phyloP scores from a whole-genome alignment of 345 rosid genomes.

The Pistacia integerrima region DNA sequence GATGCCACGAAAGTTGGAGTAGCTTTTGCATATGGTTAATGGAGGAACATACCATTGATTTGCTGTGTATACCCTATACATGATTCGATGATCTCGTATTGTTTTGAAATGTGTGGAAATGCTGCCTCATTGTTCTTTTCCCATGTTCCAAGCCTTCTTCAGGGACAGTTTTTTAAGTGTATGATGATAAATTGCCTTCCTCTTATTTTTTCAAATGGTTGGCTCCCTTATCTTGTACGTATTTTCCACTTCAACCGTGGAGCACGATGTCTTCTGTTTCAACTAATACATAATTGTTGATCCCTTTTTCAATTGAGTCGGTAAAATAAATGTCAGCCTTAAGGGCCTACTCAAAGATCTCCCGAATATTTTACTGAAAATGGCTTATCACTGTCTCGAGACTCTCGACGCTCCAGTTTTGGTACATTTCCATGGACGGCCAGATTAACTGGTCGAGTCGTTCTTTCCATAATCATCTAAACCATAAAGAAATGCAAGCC shows the following conservation, averaged over 20 bases:
- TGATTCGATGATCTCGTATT: slow-evolving; percentile 10
- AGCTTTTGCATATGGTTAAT: slow-evolving; percentile 32
- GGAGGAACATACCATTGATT: slow-evolving; percentile 12
- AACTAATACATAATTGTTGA: neutral
- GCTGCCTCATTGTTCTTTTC: slow-evolving; percentile 14
- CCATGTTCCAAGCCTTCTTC: neutral
- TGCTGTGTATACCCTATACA: slow-evolving; percentile 21
- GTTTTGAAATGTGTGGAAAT: slow-evolving; percentile 26
- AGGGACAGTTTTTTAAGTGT: neutral
- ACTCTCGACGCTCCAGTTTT: too few species aligned
- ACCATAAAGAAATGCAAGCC: too few species aligned
- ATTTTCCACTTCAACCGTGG: neutral
- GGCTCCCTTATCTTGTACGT: slow-evolving; percentile 23
- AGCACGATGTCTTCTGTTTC: neutral
- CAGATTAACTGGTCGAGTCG: too few species aligned
- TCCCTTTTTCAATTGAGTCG: neutral
- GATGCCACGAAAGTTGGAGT: slow-evolving; percentile 29
- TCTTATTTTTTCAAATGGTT: slow-evolving; percentile 31
- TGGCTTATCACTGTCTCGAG: too few species aligned
- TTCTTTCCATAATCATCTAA: too few species aligned
- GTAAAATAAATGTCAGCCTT: too few species aligned
- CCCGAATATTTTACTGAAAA: neutral
- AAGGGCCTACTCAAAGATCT: neutral
- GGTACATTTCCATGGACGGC: too few species aligned
- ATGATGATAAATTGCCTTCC: slow-evolving; percentile 21